These are phyloP conservation scores for Ogataea methanolica DNA, from an alignment of 805 yeast genomes.

Conservation along the genomic window DNA sequence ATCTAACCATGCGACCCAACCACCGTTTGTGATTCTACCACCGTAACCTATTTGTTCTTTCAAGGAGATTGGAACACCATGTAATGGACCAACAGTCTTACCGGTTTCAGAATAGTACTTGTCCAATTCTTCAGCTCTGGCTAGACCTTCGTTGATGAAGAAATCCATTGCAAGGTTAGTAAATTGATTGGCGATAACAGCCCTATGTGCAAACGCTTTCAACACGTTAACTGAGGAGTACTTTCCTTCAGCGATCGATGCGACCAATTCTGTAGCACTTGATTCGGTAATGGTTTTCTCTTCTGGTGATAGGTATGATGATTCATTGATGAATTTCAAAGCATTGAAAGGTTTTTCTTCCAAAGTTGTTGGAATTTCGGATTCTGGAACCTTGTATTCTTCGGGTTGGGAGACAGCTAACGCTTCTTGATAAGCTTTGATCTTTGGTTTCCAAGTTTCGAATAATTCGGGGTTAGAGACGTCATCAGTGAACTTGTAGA, in stretches of 20 bases:
- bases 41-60: slow-evolving; percentile 59
- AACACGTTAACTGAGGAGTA: slow-evolving; percentile 47
- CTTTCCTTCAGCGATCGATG: slow-evolving; percentile 41
- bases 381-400: slow-evolving; percentile 28
- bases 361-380: slow-evolving; percentile 31
- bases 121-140: slow-evolving; percentile 54
- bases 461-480: slow-evolving; percentile 35
- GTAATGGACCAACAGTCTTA: slow-evolving; percentile 59
- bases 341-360: slow-evolving; percentile 33
- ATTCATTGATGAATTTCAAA: slow-evolving; percentile 30
- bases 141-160: slow-evolving; percentile 58
- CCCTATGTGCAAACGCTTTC: slow-evolving; percentile 61
- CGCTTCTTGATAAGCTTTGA: slow-evolving; percentile 36
- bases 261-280: slow-evolving; percentile 38
- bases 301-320: slow-evolving; percentile 26
- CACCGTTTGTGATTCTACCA: slow-evolving; percentile 54
- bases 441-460: slow-evolving; percentile 42
- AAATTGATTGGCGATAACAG: slow-evolving; percentile 59
- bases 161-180: slow-evolving; percentile 50
- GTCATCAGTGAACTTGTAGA: slow-evolving; percentile 29
- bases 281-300: slow-evolving; percentile 42
- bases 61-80: slow-evolving; percentile 64
- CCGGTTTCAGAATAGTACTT: slow-evolving; percentile 44
- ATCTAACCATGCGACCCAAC: slow-evolving; percentile 50
- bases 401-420: slow-evolving; percentile 19